Percentiles rank a stretch among this genome's conserved stretches.
These are phyloP conservation scores for Pugionium dolabratum DNA, from an alignment of 345 rosid genomes.

Conservation along the genomic window DNA sequence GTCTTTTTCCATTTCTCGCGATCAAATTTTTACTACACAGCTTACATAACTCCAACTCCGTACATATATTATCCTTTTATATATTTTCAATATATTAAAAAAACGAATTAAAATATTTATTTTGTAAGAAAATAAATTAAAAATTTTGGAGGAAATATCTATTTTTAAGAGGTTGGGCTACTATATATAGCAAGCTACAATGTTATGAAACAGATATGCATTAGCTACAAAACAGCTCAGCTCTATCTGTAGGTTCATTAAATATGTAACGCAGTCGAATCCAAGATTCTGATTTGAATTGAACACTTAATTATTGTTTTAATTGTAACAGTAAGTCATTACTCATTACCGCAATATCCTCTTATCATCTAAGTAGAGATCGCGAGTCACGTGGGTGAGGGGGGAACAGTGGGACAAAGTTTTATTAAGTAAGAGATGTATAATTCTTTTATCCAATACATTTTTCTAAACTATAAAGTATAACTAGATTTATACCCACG, in stretches of 20 bases:
- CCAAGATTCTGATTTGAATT: constrained; percentile 18
- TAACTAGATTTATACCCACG: too few species aligned
- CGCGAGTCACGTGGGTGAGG: constrained; percentile 5
- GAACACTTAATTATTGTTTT: background rate
- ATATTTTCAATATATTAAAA: too few species aligned
- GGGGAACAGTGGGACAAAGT: background rate
- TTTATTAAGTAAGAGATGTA: background rate
- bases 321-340: constrained; percentile 18
- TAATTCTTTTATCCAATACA: background rate
- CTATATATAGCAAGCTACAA: constrained; percentile 20
- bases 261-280: background rate
- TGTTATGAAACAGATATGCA: constrained; percentile 7
- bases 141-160: background rate
- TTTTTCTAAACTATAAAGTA: too few species aligned
- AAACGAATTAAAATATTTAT: too few species aligned
- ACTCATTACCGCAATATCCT: constrained; percentile 23
- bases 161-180: background rate
- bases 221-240: constrained; percentile 29
- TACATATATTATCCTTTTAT: background rate
- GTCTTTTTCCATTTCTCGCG: constrained; percentile 1
- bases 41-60: background rate
- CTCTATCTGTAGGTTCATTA: constrained; percentile 12
- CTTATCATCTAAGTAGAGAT: background rate
- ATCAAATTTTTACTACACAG: background rate
- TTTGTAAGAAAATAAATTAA: too few species aligned